A percentile compares a stretch with the other conserved stretches of the same genome.
These are phyloP conservation scores for Datisca glomerata DNA, from an alignment of 306 rosid genomes.

Conservation along the genomic window DNA sequence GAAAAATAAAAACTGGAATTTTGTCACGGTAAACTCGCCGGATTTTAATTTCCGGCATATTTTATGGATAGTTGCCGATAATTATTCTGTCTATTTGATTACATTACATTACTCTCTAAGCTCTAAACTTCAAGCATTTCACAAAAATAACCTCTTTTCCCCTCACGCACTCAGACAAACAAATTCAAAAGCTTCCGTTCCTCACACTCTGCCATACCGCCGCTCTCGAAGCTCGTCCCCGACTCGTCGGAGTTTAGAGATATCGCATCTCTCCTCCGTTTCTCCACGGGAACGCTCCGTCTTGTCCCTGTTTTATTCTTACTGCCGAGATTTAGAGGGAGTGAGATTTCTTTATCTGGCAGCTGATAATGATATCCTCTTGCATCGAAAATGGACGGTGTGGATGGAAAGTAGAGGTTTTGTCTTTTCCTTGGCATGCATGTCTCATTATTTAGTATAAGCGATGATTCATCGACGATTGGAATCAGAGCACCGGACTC, in stretches of 20 bases:
- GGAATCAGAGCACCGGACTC: not conserved
- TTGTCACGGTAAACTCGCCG: not conserved
- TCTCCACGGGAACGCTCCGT: too few relatives aligned
- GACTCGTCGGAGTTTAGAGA: constrained; percentile 30
- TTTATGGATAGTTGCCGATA: not conserved
- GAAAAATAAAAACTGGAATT: too few relatives aligned
- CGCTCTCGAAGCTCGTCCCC: constrained; percentile 19
- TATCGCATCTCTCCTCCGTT: too few relatives aligned
- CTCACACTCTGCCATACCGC: not conserved
- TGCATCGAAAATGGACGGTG: constrained; percentile 2
- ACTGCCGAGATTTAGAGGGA: not conserved
- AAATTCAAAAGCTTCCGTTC: constrained; percentile 40
- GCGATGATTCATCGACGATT: not conserved
- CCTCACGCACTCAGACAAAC: constrained; percentile 16
- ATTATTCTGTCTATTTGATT: not conserved
- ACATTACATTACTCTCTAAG: too few relatives aligned
- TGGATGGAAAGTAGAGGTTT: not conserved
- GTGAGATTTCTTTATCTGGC: too few relatives aligned
- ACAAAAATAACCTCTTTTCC: not conserved
- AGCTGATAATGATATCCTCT: not conserved
- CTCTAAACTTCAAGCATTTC: too few relatives aligned
- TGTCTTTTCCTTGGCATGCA: not conserved
- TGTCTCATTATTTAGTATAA: not conserved
- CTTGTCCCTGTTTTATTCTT: constrained; percentile 4
- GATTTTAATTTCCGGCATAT: not conserved